A percentile compares a stretch with the other conserved stretches of the same genome.
These are phyloP conservation scores for Gossypium schwendimanii DNA, from an alignment of 441 rosid genomes.

Conservation along the genomic window DNA sequence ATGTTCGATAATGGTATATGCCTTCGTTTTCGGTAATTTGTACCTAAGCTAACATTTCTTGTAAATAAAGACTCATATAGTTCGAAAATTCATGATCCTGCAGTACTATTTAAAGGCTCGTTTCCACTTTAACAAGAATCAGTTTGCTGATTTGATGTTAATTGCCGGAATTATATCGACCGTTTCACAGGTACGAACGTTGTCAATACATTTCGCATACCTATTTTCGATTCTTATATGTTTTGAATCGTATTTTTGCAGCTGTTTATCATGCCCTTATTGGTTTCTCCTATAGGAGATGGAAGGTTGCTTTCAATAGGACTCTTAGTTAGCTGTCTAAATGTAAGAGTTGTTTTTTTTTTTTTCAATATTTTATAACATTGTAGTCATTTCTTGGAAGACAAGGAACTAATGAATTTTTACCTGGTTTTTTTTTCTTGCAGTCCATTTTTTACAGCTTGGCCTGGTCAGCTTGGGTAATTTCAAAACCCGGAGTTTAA, in stretches of 20 bases:
- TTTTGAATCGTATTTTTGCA: conserved; percentile 23
- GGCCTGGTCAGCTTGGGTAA: conserved; percentile 81
- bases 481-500: background rate
- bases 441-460: conserved; percentile 59
- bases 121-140: conserved; percentile 69
- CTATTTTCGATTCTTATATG: background rate
- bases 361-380: background rate
- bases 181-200: conserved; percentile 47
- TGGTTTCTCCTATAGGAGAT: conserved; percentile 53
- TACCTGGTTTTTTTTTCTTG: conserved; percentile 19
- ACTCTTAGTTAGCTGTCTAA: conserved; percentile 38
- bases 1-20: conserved; percentile 49
- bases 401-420: background rate
- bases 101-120: conserved; percentile 87
- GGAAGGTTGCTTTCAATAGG: conserved; percentile 63
- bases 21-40: background rate
- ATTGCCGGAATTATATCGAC: conserved; percentile 40
- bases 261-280: conserved; percentile 62
- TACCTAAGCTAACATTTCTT: background rate
- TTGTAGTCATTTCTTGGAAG: background rate
- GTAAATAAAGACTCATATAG: background rate
- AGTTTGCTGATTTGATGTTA: conserved; percentile 71
- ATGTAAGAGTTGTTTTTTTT: conserved; percentile 31
- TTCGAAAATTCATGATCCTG: conserved; percentile 10
- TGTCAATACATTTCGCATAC: background rate